Conservation (phyloP, 257 asterid genomes). For the Scutellaria minor region DNA sequence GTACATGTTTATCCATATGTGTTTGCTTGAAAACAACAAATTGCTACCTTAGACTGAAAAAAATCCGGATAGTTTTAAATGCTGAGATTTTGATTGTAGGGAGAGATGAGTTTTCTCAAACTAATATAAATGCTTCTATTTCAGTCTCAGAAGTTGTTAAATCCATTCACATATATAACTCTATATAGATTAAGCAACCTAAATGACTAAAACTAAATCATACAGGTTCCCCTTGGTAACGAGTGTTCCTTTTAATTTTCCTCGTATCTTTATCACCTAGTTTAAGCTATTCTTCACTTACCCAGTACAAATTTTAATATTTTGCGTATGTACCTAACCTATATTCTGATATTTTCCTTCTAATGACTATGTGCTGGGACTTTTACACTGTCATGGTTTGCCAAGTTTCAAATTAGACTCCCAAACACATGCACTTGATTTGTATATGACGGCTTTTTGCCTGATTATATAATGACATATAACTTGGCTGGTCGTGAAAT, state of each 20-base stretch:
- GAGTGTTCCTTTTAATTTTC: neutral
- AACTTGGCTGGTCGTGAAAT: slow-evolving; percentile 16
- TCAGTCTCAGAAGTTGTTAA: slow-evolving; percentile 15
- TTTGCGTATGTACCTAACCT: neutral
- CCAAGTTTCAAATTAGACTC: no score
- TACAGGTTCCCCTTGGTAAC: neutral
- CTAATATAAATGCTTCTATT: neutral
- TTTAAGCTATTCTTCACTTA: neutral
- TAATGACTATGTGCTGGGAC: neutral
- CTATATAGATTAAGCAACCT: neutral
- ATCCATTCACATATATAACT: neutral
- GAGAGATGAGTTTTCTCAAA: neutral
- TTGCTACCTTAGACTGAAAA: neutral
- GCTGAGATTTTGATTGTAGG: slow-evolving; percentile 12
- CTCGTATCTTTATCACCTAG: no score
- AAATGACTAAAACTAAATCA: neutral
- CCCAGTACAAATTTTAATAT: neutral
- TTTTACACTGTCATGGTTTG: neutral
- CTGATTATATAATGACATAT: slow-evolving; percentile 7
- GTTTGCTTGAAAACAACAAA: neutral
- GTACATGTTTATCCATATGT: neutral
- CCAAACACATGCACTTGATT: neutral
- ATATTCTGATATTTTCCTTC: neutral
- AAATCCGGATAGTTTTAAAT: neutral
- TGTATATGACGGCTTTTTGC: neutral